Evolutionary conservation across 179 eudicot species (phyloP).

Genomic region (Beta corolliflora): DNA sequence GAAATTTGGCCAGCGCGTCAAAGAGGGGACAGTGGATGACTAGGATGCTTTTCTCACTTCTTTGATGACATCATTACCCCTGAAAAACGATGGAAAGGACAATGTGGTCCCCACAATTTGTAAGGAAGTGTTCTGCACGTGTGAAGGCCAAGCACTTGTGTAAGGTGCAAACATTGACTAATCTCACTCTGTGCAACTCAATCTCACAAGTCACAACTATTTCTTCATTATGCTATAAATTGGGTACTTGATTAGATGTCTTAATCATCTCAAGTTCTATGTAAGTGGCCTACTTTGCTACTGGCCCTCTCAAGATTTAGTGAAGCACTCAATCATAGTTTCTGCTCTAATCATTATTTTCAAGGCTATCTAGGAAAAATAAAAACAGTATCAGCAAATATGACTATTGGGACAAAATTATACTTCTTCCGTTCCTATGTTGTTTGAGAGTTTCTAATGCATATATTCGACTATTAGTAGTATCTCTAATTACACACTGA

Average conservation of each 20-base stretch:
- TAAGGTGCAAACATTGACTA: slow-evolving; percentile 2
- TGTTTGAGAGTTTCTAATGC: too few relatives aligned
- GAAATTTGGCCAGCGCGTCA: slow-evolving; percentile 29
- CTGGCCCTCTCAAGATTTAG: slow-evolving; percentile 19
- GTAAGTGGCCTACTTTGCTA: slow-evolving; percentile 25
- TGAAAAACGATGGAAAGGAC: slow-evolving; percentile 23
- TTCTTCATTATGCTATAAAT: slow-evolving; percentile 10
- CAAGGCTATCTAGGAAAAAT: not conserved
- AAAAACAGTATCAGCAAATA: not conserved
- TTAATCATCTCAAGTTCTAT: slow-evolving; percentile 19
- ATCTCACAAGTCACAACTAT: slow-evolving; percentile 5
- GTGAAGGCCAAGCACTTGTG: slow-evolving; percentile 17
- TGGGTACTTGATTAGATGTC: slow-evolving; percentile 18
- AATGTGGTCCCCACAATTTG: slow-evolving; percentile 13
- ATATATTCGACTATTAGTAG: too few relatives aligned
- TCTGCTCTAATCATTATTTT: slow-evolving; percentile 12
- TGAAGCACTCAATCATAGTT: slow-evolving; percentile 32
- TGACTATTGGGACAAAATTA: too few relatives aligned
- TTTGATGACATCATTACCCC: slow-evolving; percentile 28
- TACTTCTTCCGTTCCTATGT: too few relatives aligned
- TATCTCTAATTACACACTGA: too few relatives aligned
- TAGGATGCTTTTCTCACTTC: slow-evolving; percentile 32
- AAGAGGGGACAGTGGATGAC: slow-evolving; percentile 29
- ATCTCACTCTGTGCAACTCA: slow-evolving; percentile 25
- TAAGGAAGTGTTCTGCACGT: slow-evolving; percentile 15